phyloP scores from a whole-genome alignment of 495 filamentous ascomycete species.

The Letharia columbiana region DNA sequence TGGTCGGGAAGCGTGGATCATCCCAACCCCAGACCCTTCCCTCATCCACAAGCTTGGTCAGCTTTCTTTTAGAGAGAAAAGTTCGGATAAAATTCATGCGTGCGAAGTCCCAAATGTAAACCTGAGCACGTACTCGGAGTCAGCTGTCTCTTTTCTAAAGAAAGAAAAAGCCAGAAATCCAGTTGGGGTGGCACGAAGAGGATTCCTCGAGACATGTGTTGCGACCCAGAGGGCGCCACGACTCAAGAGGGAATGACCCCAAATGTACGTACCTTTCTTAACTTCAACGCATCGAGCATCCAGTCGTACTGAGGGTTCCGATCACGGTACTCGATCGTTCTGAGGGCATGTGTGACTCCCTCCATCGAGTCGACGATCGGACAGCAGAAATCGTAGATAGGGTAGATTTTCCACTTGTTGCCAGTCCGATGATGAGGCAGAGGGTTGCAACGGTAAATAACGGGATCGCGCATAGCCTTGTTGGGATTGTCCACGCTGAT shows the following conservation, averaged over 20 bases:
- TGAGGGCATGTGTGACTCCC: slow-evolving; percentile 88
- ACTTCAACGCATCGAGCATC: slow-evolving; percentile 78
- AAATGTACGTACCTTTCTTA: slow-evolving; percentile 55
- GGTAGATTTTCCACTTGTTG: slow-evolving; percentile 86
- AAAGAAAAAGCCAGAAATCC: not conserved
- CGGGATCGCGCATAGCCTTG: slow-evolving; percentile 70
- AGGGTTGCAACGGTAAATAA: slow-evolving; percentile 83
- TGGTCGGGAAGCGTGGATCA: slow-evolving; percentile 89
- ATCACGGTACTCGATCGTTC: slow-evolving; percentile 95
- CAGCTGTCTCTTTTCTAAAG: not conserved
- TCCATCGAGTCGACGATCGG: slow-evolving; percentile 86
- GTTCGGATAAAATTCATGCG: slow-evolving; percentile 94
- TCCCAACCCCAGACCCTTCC: slow-evolving; percentile 90
- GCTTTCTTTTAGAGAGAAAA: slow-evolving; percentile 86
- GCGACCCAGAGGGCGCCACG: not conserved
- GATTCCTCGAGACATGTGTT: no score
- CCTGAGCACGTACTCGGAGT: not conserved
- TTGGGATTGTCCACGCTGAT: slow-evolving; percentile 50
- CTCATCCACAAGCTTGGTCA: slow-evolving; percentile 83
- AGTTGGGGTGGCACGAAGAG: not conserved
- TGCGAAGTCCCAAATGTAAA: slow-evolving; percentile 92
- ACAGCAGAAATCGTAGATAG: slow-evolving; percentile 90
- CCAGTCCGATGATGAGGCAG: slow-evolving; percentile 86
- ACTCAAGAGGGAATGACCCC: not conserved
- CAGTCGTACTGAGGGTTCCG: slow-evolving; percentile 96